Base-by-base conservation (phyloP, 2,329 filamentous ascomycete genomes). In the Aplosporella prunicola region DNA sequence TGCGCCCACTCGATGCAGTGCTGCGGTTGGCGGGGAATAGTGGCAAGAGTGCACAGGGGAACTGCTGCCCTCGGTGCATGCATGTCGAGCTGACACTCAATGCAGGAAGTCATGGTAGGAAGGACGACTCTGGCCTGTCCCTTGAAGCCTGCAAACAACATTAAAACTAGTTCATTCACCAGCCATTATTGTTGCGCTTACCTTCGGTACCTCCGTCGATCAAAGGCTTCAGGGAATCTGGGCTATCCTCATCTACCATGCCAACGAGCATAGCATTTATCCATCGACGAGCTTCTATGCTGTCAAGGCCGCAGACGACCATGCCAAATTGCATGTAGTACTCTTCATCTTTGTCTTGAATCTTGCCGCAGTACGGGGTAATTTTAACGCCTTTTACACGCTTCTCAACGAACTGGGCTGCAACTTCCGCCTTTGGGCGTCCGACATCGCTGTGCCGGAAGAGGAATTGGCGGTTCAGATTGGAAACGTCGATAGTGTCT, bases 1-100 rank as follows among this genome's bases (percentile, higher is more conserved):
- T 96, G 89, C 0, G 91, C 93, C 91, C 91, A 98, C 64, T 98
- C 91, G 53, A 98, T 84, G 58, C 91, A 98, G 64, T 98, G 91
- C 58, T 96, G 88, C 1, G 91, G 91, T 56, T 98, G 91, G 10
- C 91, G 82, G 8, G 91, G 91, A 48, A 98, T 96, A 13, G 86
- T 93, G 11, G 91, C 91, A 41, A 98, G 79, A 3, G 91, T 98
- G 61, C 91, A 98, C 18, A 98, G 80, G 1, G 91, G 91, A 0
- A 98, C 89, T 10, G 91, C 87, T n/a, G 87, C 84, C 36, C 89
- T 77, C n/a, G 91, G 93, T 1, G 91, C 89, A 58, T 96, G 88
- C 83, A 98, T 95, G 57, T 96, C 91, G 18, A 98, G 76, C 56
- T 98, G 91, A 55, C 91, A 98, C 66, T 98, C 91, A 52, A 98